phyloP scores from a whole-genome alignment of 768 basidiomycete genomes.

The Sarcodon sp. region DNA sequence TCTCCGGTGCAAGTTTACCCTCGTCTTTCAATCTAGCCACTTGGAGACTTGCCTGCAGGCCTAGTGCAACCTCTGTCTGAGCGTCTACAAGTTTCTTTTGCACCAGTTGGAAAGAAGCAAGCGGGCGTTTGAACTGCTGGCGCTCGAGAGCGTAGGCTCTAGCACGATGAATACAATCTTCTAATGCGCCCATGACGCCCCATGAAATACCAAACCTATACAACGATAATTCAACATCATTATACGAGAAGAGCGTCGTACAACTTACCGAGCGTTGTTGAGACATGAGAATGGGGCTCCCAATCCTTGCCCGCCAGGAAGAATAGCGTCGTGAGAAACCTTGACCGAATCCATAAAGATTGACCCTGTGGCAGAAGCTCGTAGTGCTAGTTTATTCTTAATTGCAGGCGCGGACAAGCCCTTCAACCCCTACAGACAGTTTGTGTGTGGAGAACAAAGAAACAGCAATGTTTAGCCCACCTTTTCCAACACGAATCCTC shows the following conservation, averaged over 20 bases:
- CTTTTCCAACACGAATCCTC: slow-evolving; percentile 89
- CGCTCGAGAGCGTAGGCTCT: slow-evolving; percentile 82
- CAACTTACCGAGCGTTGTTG: slow-evolving; percentile 63
- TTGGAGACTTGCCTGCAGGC: slow-evolving; percentile 63
- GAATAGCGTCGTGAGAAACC: slow-evolving; percentile 60
- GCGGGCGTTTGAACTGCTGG: slow-evolving; percentile 78
- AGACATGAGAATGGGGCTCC: slow-evolving; percentile 85
- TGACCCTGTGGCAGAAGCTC: slow-evolving; percentile 74
- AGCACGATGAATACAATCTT: slow-evolving; percentile 74
- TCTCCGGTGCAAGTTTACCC: slow-evolving; percentile 67
- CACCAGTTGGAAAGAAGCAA: slow-evolving; percentile 93
- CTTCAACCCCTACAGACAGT: slow-evolving; percentile 48
- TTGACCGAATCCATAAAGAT: slow-evolving; percentile 87
- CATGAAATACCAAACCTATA: slow-evolving; percentile 77
- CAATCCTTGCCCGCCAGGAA: slow-evolving; percentile 70
- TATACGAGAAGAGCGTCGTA: not conserved
- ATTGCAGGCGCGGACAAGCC: slow-evolving; percentile 80
- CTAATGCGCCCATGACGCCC: slow-evolving; percentile 93
- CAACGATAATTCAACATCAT: slow-evolving; percentile 3
- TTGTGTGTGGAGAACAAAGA: not conserved
- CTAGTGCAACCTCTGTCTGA: slow-evolving; percentile 73
- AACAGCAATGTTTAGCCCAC: slow-evolving; percentile 21
- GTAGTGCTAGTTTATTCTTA: slow-evolving; percentile 86
- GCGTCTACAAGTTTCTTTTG: slow-evolving; percentile 97
- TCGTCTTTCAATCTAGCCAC: slow-evolving; percentile 79